These are phyloP conservation scores for Calophaca sinica DNA, from an alignment of 306 rosid species.

Conservation along the genomic window DNA sequence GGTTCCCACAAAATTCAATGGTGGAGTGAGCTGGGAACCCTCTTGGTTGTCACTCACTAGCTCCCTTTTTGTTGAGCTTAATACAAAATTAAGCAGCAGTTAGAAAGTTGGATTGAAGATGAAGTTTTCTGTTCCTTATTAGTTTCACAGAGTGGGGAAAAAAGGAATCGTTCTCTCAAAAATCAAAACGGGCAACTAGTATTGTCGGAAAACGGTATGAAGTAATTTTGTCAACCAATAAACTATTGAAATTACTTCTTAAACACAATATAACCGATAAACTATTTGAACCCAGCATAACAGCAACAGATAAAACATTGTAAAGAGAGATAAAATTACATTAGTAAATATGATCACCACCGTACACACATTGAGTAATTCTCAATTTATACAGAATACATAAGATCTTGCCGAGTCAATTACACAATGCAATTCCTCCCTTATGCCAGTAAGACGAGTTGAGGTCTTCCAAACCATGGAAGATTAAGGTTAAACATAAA, in stretches of 20 bases:
- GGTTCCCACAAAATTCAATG: too few relatives aligned
- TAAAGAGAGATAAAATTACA: slow-evolving; percentile 4
- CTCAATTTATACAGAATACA: slow-evolving; percentile 19
- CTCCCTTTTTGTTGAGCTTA: too few relatives aligned
- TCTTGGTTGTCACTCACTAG: too few relatives aligned
- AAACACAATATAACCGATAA: neutral
- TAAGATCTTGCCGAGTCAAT: slow-evolving; percentile 12
- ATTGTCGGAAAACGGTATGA: too few relatives aligned
- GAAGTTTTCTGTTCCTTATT: too few relatives aligned
- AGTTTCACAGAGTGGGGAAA: too few relatives aligned
- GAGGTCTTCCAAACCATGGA: slow-evolving; percentile 30
- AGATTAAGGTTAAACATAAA: slow-evolving; percentile 7
- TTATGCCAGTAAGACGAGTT: neutral
- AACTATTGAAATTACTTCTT: neutral
- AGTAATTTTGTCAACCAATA: too few relatives aligned
- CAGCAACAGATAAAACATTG: slow-evolving; percentile 24
- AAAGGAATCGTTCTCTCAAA: too few relatives aligned
- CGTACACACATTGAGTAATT: neutral
- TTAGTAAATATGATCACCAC: slow-evolving; percentile 27
- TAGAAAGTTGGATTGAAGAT: too few relatives aligned
- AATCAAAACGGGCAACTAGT: too few relatives aligned
- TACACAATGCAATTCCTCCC: slow-evolving; percentile 9
- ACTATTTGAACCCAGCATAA: neutral
- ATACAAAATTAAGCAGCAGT: too few relatives aligned
- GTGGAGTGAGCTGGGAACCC: too few relatives aligned